Evolutionary conservation across 305 asterid genomes (phyloP).

Genomic region (Fraxinus angustifolia): DNA sequence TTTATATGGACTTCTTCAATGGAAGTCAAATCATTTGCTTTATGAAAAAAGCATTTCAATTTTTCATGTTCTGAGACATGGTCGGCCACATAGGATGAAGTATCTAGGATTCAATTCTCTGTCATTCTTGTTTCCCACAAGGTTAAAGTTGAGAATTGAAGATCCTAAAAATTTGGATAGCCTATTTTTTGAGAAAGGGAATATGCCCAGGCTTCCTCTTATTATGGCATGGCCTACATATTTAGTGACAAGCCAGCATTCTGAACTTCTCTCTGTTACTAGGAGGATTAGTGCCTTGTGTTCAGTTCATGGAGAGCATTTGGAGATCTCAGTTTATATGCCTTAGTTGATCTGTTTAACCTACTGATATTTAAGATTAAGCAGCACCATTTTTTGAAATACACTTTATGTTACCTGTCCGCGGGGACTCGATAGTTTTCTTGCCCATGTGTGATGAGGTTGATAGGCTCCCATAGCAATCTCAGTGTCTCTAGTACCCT

Average conservation of each 20-base stretch:
- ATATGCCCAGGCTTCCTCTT: not conserved
- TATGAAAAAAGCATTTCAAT: not conserved
- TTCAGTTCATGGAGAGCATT: not conserved
- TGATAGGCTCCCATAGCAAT: constrained; percentile 99
- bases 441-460: constrained; percentile 88
- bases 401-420: constrained; percentile 63
- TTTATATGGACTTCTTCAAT: not conserved
- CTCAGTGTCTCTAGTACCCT: constrained; percentile 89
- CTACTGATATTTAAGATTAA: not conserved
- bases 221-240: not conserved
- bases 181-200: not conserved
- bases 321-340: not conserved
- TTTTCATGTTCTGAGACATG: not conserved
- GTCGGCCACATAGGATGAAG: not conserved
- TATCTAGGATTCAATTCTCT: not conserved
- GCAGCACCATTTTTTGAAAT: not conserved
- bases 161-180: not conserved
- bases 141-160: not conserved
- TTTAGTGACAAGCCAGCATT: not conserved
- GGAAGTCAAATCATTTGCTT: not conserved
- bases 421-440: constrained; percentile 57
- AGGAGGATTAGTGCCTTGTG: not conserved
- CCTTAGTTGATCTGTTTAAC: not conserved
- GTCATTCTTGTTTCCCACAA: not conserved
- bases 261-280: not conserved